Conservation (phyloP, 2,329 filamentous ascomycete species). For the Diplodia seriata region DNA sequence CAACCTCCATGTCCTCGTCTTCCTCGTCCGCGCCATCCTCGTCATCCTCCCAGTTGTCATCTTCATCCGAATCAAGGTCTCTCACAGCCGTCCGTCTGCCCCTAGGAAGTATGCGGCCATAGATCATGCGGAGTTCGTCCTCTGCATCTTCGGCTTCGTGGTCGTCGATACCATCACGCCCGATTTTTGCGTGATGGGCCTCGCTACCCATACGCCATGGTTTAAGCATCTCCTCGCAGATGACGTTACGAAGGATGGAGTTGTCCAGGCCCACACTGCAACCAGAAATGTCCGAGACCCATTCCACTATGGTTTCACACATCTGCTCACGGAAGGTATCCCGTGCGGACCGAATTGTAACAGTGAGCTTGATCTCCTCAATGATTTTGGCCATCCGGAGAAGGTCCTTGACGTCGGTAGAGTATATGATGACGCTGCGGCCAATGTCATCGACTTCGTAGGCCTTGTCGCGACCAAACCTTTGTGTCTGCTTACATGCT, state of each 20-base stretch:
- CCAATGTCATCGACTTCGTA: constrained; percentile 90
- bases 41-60: constrained; percentile 56
- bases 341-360: constrained; percentile 89
- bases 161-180: constrained; percentile 80
- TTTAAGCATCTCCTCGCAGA: constrained; percentile 91
- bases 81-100: constrained; percentile 38
- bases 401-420: constrained; percentile 73
- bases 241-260: constrained; percentile 76
- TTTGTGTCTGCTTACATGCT: constrained; percentile 76
- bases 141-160: constrained; percentile 69
- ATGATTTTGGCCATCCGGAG: constrained; percentile 82
- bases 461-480: constrained; percentile 75
- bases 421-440: constrained; percentile 81
- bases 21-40: constrained; percentile 54
- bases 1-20: constrained; percentile 57
- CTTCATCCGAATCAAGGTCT: constrained; percentile 50
- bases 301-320: constrained; percentile 97
- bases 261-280: constrained; percentile 84
- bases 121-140: constrained; percentile 49
- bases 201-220: constrained; percentile 87
- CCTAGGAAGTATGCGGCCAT: constrained; percentile 42
- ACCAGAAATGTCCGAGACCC: constrained; percentile 90
- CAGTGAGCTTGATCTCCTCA: constrained; percentile 94
- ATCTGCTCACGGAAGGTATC: constrained; percentile 98
- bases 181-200: constrained; percentile 79